Evolutionary conservation across 192 early-diverging fungal genomes (phyloP).

Genomic region (Umbelopsis isabellina): DNA sequence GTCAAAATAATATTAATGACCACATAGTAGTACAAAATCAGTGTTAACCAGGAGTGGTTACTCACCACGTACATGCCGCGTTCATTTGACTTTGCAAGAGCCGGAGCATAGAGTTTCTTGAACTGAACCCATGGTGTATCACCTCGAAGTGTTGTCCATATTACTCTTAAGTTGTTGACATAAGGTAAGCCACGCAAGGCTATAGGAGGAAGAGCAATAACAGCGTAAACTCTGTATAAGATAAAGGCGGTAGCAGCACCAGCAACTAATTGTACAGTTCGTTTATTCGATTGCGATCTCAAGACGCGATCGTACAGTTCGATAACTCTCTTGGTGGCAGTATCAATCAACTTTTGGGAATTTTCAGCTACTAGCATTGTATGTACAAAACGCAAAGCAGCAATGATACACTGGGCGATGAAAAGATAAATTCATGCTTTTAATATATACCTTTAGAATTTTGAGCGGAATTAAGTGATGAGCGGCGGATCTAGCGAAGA

Average conservation of each 20-base stretch:
- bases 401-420: not conserved
- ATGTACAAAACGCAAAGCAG: not conserved
- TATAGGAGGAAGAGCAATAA: not conserved
- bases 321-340: not conserved
- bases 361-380: not conserved
- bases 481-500: too few species aligned
- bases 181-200: not conserved
- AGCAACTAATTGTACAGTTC: not conserved
- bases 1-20: not conserved
- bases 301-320: not conserved
- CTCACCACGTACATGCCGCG: conserved; percentile 1
- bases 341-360: not conserved
- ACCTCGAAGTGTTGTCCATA: not conserved
- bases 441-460: too few species aligned
- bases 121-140: conserved; percentile 2
- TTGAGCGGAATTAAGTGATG: too few species aligned
- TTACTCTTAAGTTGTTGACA: not conserved
- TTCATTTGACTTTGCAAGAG: not conserved
- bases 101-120: not conserved
- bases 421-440: not conserved
- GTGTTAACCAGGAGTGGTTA: not conserved
- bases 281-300: not conserved
- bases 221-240: not conserved
- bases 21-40: not conserved
- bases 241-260: not conserved